Conservation (phyloP, 495 filamentous ascomycete genomes). For the Hypoxylon trugodes region DNA sequence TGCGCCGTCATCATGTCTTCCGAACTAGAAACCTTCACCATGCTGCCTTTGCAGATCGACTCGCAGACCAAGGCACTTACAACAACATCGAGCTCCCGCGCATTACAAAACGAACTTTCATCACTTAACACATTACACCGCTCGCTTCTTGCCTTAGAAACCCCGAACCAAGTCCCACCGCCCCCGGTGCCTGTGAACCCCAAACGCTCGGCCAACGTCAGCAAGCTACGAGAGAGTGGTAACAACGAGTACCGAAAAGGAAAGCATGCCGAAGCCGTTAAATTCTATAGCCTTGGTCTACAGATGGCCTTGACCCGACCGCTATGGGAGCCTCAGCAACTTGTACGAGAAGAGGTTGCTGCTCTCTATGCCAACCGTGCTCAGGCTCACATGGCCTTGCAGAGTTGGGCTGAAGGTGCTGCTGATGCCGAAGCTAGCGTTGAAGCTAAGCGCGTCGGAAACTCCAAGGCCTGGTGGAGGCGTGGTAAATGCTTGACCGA, state of each 20-base stretch:
- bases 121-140: conserved; percentile 80
- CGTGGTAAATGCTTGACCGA: conserved; percentile 82
- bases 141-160: conserved; percentile 66
- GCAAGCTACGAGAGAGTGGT: conserved; percentile 87
- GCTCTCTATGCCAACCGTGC: conserved; percentile 85
- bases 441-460: conserved; percentile 85
- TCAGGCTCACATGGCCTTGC: conserved; percentile 84
- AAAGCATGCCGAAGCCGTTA: conserved; percentile 75
- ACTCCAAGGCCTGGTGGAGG: conserved; percentile 95
- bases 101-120: conserved; percentile 70
- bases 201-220: conserved; percentile 83
- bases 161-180: conserved; percentile 67
- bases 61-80: conserved; percentile 72
- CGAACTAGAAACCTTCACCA: conserved; percentile 77
- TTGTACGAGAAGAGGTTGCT: conserved; percentile 84
- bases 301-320: conserved; percentile 87
- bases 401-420: conserved; percentile 81
- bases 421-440: conserved; percentile 87
- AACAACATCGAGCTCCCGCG: conserved; percentile 48
- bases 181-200: conserved; percentile 84
- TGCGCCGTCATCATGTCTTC: conserved; percentile 56
- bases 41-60: conserved; percentile 83
- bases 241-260: conserved; percentile 83
- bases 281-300: conserved; percentile 82
- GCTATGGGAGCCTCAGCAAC: conserved; percentile 81